These are phyloP conservation scores for Thymus mandschuricus DNA, from an alignment of 257 asterid species.

Conservation along the genomic window DNA sequence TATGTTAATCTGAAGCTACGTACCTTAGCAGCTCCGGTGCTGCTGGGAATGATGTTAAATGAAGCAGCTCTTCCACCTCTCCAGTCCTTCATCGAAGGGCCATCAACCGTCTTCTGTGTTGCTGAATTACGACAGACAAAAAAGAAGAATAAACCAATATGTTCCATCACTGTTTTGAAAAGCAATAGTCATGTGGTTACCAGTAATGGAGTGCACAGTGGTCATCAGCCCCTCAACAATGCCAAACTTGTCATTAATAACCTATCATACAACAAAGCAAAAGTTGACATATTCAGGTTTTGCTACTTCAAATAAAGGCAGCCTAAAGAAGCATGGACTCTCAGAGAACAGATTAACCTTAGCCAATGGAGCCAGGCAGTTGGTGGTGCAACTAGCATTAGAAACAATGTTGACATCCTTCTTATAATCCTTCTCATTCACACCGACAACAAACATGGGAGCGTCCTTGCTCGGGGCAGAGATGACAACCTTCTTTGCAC, in stretches of 20 bases:
- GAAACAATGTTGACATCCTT: slow-evolving; percentile 72
- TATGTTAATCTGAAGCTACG: slow-evolving; percentile 14
- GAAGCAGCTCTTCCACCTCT: slow-evolving; percentile 56
- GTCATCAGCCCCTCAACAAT: slow-evolving; percentile 80
- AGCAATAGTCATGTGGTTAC: slow-evolving; percentile 16
- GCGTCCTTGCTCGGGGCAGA: slow-evolving; percentile 87
- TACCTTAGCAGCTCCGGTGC: slow-evolving; percentile 63
- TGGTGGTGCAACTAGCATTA: slow-evolving; percentile 92
- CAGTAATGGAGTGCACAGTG: slow-evolving; percentile 60
- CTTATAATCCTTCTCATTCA: slow-evolving; percentile 86
- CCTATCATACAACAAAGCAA: slow-evolving; percentile 38
- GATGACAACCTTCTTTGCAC: slow-evolving; percentile 84
- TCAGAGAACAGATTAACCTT: slow-evolving; percentile 44
- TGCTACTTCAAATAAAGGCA: neutral
- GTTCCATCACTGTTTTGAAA: neutral
- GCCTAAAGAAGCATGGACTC: too few relatives aligned
- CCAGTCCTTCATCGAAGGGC: slow-evolving; percentile 56
- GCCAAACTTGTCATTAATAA: slow-evolving; percentile 79
- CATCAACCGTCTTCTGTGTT: slow-evolving; percentile 57
- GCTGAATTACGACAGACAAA: slow-evolving; percentile 26
- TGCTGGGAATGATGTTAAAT: slow-evolving; percentile 53
- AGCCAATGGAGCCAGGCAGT: slow-evolving; percentile 86
- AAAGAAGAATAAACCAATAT: neutral
- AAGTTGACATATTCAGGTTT: too few relatives aligned
- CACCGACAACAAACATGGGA: slow-evolving; percentile 92